A percentile compares a stretch with the other conserved stretches of the same genome.
Evolutionary conservation across 768 basidiomycete species (phyloP).

Genomic region (Leccinum longicurvipes): DNA sequence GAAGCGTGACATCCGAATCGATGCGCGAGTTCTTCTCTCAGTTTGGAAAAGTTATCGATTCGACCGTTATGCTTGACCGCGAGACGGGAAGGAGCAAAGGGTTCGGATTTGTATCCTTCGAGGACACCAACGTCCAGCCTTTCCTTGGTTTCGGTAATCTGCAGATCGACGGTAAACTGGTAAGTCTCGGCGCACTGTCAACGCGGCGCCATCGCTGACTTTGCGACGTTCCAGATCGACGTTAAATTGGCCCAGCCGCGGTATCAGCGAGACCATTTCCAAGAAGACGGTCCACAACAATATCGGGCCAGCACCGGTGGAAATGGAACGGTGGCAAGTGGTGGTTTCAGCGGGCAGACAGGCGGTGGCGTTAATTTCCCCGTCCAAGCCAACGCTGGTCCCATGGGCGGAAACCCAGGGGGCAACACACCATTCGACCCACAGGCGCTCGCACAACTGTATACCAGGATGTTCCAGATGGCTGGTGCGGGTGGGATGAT

Average conservation of each 20-base stretch:
- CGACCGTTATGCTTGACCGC: constrained; percentile 97
- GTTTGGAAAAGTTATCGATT: constrained; percentile 94
- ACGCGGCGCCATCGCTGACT: neutral
- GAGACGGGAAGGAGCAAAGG: constrained; percentile 95
- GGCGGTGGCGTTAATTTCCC: constrained; percentile 37
- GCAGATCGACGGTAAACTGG: constrained; percentile 93
- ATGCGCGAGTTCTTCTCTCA: constrained; percentile 93
- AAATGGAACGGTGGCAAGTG: constrained; percentile 9
- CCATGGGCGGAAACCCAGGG: constrained; percentile 29
- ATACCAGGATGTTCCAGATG: constrained; percentile 94
- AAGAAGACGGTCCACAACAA: constrained; percentile 39
- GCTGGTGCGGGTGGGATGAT: constrained; percentile 52
- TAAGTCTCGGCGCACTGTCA: constrained; percentile 38
- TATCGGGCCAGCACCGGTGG: constrained; percentile 9
- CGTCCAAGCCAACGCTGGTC: constrained; percentile 21
- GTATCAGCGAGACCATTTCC: constrained; percentile 67
- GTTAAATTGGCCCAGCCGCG: constrained; percentile 95
- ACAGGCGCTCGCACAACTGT: constrained; percentile 86
- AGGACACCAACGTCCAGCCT: constrained; percentile 85
- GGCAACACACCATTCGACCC: constrained; percentile 81
- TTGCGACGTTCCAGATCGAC: constrained; percentile 65
- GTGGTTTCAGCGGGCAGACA: constrained; percentile 32
- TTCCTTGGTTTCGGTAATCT: constrained; percentile 87
- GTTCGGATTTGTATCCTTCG: constrained; percentile 96
- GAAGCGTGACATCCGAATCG: constrained; percentile 88